phyloP scores from a whole-genome alignment of 148 eudicot genomes.

The Rhododendron simsii region DNA sequence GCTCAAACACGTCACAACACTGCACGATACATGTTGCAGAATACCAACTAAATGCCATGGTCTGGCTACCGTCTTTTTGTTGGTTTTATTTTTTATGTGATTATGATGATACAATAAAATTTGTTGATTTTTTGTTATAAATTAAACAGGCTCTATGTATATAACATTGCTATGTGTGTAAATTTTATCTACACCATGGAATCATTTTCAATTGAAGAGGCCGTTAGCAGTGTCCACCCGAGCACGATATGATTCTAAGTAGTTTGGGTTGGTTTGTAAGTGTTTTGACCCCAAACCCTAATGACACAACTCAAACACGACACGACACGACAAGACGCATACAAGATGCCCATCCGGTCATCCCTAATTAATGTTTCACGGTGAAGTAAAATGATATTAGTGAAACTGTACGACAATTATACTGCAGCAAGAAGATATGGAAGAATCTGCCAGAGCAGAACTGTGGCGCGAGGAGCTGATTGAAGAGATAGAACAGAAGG shows the following conservation, averaged over 20 bases:
- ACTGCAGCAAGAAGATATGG: slow-evolving; percentile 73
- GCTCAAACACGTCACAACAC: background rate
- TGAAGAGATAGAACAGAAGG: slow-evolving; percentile 80
- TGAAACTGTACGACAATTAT: background rate
- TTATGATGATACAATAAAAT: background rate
- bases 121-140: background rate
- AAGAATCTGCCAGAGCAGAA: slow-evolving; percentile 65
- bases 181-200: background rate
- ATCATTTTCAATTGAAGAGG: background rate
- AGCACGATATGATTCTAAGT: background rate
- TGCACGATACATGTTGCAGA: background rate
- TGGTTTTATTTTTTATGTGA: background rate
- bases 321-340: background rate
- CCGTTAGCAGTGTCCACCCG: no score
- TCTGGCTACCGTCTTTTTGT: background rate
- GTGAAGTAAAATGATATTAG: background rate
- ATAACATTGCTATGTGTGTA: background rate
- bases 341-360: background rate
- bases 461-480: slow-evolving; percentile 79
- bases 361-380: background rate
- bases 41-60: background rate
- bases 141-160: background rate
- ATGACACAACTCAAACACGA: background rate
- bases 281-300: background rate
- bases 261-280: background rate